phyloP scores from a whole-genome alignment of 495 filamentous ascomycete species.

The Penicillium canescens region DNA sequence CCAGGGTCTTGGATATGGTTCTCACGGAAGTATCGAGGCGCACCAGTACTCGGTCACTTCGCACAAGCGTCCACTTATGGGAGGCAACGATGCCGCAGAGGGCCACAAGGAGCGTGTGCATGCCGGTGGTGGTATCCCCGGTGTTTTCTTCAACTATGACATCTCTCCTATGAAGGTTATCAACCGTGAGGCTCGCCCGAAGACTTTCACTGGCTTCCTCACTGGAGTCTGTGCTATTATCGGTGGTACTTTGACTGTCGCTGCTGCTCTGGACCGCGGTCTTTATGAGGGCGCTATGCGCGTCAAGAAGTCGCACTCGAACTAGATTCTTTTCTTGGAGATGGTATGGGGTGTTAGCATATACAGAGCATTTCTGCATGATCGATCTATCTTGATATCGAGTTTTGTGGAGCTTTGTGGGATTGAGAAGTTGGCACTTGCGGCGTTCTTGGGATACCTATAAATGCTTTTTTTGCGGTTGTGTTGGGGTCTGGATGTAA shows the following conservation, averaged over 20 bases:
- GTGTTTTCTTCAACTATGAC: constrained; percentile 98
- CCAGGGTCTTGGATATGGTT: constrained; percentile 55
- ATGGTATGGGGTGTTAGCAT: neutral
- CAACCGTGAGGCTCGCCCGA: constrained; percentile 86
- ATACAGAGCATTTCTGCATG: constrained; percentile 4
- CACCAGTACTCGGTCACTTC: constrained; percentile 97
- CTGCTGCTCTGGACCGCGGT: constrained; percentile 87
- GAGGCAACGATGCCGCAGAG: constrained; percentile 78
- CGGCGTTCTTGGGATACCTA: constrained; percentile 35
- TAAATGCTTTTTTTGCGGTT: constrained; percentile 18
- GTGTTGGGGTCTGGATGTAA: constrained; percentile 13
- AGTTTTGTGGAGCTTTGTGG: constrained; percentile 2
- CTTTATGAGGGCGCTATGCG: constrained; percentile 84
- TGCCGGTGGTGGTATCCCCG: constrained; percentile 86
- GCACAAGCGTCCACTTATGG: constrained; percentile 81
- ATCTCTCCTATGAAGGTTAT: constrained; percentile 99
- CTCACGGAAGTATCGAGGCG: constrained; percentile 85
- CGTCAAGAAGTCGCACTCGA: constrained; percentile 80
- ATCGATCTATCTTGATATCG: neutral
- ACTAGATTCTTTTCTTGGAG: constrained; percentile 16
- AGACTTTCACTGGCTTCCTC: constrained; percentile 86
- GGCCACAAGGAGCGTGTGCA: constrained; percentile 90
- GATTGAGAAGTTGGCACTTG: constrained; percentile 20
- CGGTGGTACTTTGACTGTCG: constrained; percentile 93
- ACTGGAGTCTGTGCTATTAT: constrained; percentile 93